Evolutionary conservation across 176 grass and related monocot species (phyloP).

Genomic region (Avena atlantica): DNA sequence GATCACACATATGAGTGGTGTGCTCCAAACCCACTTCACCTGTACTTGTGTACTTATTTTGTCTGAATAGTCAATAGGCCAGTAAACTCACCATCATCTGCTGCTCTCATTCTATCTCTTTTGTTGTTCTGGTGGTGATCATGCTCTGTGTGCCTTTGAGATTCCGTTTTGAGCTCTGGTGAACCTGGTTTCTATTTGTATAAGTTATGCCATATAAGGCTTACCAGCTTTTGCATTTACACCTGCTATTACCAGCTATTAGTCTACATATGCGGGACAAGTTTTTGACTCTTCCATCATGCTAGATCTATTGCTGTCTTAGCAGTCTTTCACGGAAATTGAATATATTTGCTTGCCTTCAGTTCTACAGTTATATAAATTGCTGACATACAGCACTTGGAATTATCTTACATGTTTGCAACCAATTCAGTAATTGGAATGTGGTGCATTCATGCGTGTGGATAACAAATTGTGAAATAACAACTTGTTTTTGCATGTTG

Average conservation of each 20-base stretch:
- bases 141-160: not conserved
- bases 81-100: not conserved
- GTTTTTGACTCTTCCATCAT: constrained; percentile 5
- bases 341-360: not conserved
- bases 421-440: not conserved
- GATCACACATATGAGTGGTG: not conserved
- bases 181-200: not conserved
- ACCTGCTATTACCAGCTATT: not conserved
- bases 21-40: too few species aligned
- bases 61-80: not conserved
- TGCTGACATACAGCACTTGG: not conserved
- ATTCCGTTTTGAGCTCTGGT: not conserved
- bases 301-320: not conserved
- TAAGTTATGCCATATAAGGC: not conserved
- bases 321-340: not conserved
- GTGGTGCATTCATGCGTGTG: not conserved
- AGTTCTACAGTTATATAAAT: not conserved
- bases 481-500: not conserved
- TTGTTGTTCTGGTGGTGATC: not conserved
- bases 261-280: not conserved
- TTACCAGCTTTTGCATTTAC: not conserved
- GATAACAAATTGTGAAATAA: not conserved
- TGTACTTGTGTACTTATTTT: not conserved
- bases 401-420: not conserved
- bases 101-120: not conserved